Evolutionary conservation across 176 grass and related monocot species (phyloP).

Genomic region (Bothriochloa decipiens): DNA sequence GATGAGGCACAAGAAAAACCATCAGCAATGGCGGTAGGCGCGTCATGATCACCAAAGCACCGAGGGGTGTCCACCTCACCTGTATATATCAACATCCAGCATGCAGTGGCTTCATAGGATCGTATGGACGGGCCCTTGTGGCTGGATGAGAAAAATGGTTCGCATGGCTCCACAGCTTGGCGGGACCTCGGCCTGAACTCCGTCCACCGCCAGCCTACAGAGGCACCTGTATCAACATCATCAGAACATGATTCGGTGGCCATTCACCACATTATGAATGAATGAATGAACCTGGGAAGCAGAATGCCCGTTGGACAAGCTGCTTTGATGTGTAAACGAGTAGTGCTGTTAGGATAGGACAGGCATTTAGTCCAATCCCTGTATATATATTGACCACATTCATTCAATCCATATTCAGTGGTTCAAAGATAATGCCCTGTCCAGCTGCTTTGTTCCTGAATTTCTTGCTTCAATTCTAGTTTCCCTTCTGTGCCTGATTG

Average conservation of each 20-base stretch:
- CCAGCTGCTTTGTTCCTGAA: background rate
- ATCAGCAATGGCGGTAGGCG: slow-evolving; percentile 13
- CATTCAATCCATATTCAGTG: slow-evolving; percentile 55
- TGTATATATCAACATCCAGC: slow-evolving; percentile 65
- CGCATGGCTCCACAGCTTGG: slow-evolving; percentile 11
- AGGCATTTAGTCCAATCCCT: slow-evolving; percentile 37
- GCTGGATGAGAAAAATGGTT: slow-evolving; percentile 20
- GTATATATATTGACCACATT: slow-evolving; percentile 59
- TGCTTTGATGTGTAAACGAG: slow-evolving; percentile 57
- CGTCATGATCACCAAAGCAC: slow-evolving; percentile 43
- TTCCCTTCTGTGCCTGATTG: slow-evolving; percentile 4
- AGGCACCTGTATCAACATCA: slow-evolving; percentile 13
- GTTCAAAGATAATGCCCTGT: slow-evolving; percentile 28
- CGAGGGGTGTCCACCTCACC: background rate
- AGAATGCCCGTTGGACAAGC: slow-evolving; percentile 26
- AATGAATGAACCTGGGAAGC: slow-evolving; percentile 55
- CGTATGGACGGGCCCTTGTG: slow-evolving; percentile 1
- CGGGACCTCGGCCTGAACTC: background rate
- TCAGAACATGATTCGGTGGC: slow-evolving; percentile 33
- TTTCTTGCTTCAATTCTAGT: background rate
- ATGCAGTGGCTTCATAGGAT: slow-evolving; percentile 34
- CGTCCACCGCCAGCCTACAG: background rate
- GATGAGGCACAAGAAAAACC: slow-evolving; percentile 58
- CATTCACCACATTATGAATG: slow-evolving; percentile 41
- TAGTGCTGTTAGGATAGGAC: slow-evolving; percentile 47